Evolutionary conservation across 2,329 filamentous ascomycete genomes (phyloP).

Genomic region (Apiospora kogelbergensis): DNA sequence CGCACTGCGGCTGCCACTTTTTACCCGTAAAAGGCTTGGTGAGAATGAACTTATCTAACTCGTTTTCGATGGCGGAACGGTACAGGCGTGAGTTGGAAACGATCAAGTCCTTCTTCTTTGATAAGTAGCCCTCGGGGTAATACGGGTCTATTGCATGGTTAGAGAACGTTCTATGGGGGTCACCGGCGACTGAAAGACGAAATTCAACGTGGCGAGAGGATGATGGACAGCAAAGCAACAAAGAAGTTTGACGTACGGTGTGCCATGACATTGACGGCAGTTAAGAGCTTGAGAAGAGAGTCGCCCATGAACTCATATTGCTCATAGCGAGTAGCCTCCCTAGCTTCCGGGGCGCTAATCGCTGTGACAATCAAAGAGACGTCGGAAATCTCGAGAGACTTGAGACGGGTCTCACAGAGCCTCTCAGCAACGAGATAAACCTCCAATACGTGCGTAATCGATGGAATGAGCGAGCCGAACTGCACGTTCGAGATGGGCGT

Average conservation of each 20-base stretch:
- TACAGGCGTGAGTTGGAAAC: conserved; percentile 77
- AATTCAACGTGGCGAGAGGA: background rate
- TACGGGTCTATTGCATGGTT: conserved; percentile 47
- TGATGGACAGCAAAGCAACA: background rate
- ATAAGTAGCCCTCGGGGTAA: conserved; percentile 78
- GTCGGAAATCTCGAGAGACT: conserved; percentile 52
- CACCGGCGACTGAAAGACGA: background rate
- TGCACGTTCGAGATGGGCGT: conserved; percentile 44
- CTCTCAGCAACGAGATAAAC: conserved; percentile 61
- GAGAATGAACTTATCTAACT: conserved; percentile 73
- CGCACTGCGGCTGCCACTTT: conserved; percentile 72
- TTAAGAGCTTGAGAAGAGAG: conserved; percentile 73
- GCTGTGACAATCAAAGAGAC: conserved; percentile 63
- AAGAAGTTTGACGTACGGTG: conserved; percentile 41
- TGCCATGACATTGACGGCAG: conserved; percentile 63
- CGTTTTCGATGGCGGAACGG: conserved; percentile 59
- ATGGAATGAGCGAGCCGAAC: conserved; percentile 67
- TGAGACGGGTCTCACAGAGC: conserved; percentile 56
- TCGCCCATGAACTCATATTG: conserved; percentile 87
- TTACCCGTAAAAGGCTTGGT: conserved; percentile 63
- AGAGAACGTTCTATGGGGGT: background rate
- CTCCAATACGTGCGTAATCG: conserved; percentile 70
- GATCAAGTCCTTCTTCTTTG: conserved; percentile 63
- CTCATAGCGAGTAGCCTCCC: conserved; percentile 70
- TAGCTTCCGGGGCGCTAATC: conserved; percentile 64